A percentile compares a stretch with the other conserved stretches of the same genome.
These are phyloP conservation scores for Yamadazyma endophytica DNA, from an alignment of 805 yeast species.

Conservation along the genomic window DNA sequence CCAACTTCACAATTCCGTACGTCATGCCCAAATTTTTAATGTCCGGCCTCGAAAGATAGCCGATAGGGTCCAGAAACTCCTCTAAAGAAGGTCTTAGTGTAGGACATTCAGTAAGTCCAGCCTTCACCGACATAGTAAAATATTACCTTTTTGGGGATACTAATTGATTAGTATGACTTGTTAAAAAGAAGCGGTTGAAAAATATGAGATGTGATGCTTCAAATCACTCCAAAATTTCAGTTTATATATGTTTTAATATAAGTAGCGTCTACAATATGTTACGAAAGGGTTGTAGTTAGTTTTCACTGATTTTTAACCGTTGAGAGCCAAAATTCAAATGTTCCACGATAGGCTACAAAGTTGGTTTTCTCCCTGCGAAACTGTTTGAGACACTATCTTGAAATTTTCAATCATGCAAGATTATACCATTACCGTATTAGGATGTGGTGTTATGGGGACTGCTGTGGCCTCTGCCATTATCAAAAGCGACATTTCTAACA, in stretches of 20 bases:
- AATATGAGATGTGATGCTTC: too few species aligned
- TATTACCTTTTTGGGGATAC: too few species aligned
- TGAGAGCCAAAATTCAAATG: too few species aligned
- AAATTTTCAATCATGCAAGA: slow-evolving; percentile 7
- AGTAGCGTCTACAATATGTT: too few species aligned
- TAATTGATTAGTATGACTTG: too few species aligned
- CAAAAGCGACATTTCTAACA: slow-evolving; percentile 42
- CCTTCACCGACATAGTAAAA: slow-evolving; percentile 21
- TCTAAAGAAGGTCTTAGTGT: slow-evolving; percentile 39
- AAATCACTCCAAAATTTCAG: too few species aligned
- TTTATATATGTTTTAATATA: too few species aligned
- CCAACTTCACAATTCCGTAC: slow-evolving; percentile 50
- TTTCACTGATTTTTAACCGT: too few species aligned
- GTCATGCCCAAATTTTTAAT: slow-evolving; percentile 38
- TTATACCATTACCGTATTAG: slow-evolving; percentile 73
- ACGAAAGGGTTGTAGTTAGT: too few species aligned
- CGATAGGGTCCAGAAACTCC: slow-evolving; percentile 49
- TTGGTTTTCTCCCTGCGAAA: too few species aligned
- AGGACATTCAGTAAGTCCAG: slow-evolving; percentile 36
- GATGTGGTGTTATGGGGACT: slow-evolving; percentile 95
- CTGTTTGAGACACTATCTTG: not conserved
- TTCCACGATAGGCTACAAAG: too few species aligned
- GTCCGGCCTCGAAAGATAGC: slow-evolving; percentile 40
- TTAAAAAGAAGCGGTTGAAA: too few species aligned
- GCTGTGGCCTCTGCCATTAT: slow-evolving; percentile 83